These are phyloP conservation scores for Chionographis japonica DNA, from an alignment of 106 monocot genomes.

Conservation along the genomic window DNA sequence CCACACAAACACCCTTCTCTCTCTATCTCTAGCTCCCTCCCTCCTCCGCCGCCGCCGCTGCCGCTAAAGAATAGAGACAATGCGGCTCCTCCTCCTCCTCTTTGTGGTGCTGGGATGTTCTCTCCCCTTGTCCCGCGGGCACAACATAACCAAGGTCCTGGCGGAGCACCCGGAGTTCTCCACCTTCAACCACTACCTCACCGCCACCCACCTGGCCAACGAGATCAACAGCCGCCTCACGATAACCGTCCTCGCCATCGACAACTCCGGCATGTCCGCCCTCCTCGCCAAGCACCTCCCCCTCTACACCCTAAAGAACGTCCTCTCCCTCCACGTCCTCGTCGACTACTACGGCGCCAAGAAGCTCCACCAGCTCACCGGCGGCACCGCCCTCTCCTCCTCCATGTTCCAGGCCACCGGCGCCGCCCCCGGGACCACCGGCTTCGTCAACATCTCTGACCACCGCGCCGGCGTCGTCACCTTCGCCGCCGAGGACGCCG, in stretches of 20 bases:
- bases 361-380: slow-evolving; percentile 55
- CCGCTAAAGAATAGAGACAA: neutral
- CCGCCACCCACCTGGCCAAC: slow-evolving; percentile 41
- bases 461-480: slow-evolving; percentile 35
- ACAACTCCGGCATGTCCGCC: slow-evolving; percentile 47
- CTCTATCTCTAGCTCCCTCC: slow-evolving; percentile 4
- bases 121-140: slow-evolving; percentile 12
- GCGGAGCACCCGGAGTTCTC: slow-evolving; percentile 58
- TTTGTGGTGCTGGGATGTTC: neutral
- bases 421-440: slow-evolving; percentile 47
- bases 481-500: slow-evolving; percentile 34
- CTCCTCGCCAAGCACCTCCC: slow-evolving; percentile 31
- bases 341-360: slow-evolving; percentile 60
- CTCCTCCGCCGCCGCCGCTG: neutral
- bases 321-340: slow-evolving; percentile 52
- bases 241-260: slow-evolving; percentile 66
- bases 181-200: slow-evolving; percentile 71
- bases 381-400: slow-evolving; percentile 34
- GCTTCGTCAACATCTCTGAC: slow-evolving; percentile 58
- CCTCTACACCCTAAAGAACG: slow-evolving; percentile 32
- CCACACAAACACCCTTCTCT: neutral
- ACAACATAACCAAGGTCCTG: slow-evolving; percentile 79
- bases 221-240: slow-evolving; percentile 64
- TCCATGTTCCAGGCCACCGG: slow-evolving; percentile 65
- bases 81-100: neutral